Percentiles rank a stretch among this genome's conserved stretches.
phyloP scores from a whole-genome alignment of 1,284 basidiomycete species.

The Abortiporus biennis region DNA sequence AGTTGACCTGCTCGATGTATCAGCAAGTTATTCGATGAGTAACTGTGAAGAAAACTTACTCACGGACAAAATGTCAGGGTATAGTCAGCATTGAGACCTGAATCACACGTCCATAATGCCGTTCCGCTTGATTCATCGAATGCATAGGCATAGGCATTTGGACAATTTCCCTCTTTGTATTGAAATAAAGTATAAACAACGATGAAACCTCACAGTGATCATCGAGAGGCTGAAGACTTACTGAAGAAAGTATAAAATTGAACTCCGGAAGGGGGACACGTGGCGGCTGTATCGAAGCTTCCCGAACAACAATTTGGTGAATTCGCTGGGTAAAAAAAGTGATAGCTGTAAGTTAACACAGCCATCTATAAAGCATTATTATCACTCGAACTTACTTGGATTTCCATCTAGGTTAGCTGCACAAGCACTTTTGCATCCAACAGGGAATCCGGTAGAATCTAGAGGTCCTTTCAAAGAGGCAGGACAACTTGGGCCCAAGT shows the following conservation, averaged over 20 bases:
- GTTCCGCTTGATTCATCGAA: constrained; percentile 43
- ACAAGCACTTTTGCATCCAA: constrained; percentile 41
- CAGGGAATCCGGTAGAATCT: constrained; percentile 30
- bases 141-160: constrained; percentile 43
- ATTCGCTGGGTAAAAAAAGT: constrained; percentile 18
- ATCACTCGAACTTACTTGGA: constrained; percentile 18
- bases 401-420: constrained; percentile 32
- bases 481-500: constrained; percentile 36
- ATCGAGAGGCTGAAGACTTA: constrained; percentile 9
- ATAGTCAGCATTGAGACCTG: constrained; percentile 33
- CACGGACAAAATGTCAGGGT: constrained; percentile 46
- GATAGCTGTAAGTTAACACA: neutral
- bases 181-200: neutral
- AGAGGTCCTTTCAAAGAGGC: constrained; percentile 23
- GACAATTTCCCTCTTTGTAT: constrained; percentile 36
- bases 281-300: constrained; percentile 30
- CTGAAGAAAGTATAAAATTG: constrained; percentile 32
- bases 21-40: neutral
- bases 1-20: constrained; percentile 2
- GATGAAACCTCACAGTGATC: neutral
- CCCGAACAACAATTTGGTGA: constrained; percentile 41
- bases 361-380: neutral
- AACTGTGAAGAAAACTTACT: constrained; percentile 4
- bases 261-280: constrained; percentile 37
- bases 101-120: constrained; percentile 40